phyloP scores from a whole-genome alignment of 345 rosid genomes.

The Citrus cavaleriei region DNA sequence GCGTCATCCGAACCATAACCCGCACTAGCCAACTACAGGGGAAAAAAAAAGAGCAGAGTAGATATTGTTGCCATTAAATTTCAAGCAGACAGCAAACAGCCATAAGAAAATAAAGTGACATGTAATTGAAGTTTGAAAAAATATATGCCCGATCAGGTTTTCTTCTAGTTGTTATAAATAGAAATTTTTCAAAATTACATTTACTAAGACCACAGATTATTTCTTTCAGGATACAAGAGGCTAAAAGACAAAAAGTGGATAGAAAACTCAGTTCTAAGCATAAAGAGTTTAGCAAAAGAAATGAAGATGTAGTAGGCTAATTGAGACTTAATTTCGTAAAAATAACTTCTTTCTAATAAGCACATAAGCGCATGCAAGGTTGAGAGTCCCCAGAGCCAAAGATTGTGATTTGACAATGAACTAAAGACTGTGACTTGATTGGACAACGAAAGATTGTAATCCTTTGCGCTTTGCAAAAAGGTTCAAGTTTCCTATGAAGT shows the following conservation, averaged over 20 bases:
- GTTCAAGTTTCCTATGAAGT: neutral
- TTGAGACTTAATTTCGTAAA: neutral
- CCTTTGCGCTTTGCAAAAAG: too few relatives aligned
- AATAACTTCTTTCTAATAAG: neutral
- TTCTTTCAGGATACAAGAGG: neutral
- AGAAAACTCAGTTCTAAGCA: neutral
- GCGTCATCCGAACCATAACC: slow-evolving; percentile 72
- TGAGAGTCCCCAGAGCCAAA: neutral
- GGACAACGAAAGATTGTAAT: neutral
- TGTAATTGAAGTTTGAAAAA: too few relatives aligned
- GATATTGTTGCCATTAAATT: slow-evolving; percentile 6
- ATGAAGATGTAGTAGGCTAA: neutral
- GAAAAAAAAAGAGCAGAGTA: slow-evolving; percentile 10
- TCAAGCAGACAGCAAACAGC: neutral
- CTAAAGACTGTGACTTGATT: too few relatives aligned
- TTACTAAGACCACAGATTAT: neutral
- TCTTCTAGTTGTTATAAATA: neutral
- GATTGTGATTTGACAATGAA: neutral
- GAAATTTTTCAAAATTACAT: neutral
- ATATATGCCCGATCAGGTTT: neutral
- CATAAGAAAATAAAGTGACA: neutral
- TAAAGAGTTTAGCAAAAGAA: neutral
- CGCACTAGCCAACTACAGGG: slow-evolving; percentile 63
- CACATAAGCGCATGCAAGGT: neutral
- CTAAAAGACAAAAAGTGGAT: neutral